phyloP scores from a whole-genome alignment of 345 rosid genomes.

The Brassica carinata region DNA sequence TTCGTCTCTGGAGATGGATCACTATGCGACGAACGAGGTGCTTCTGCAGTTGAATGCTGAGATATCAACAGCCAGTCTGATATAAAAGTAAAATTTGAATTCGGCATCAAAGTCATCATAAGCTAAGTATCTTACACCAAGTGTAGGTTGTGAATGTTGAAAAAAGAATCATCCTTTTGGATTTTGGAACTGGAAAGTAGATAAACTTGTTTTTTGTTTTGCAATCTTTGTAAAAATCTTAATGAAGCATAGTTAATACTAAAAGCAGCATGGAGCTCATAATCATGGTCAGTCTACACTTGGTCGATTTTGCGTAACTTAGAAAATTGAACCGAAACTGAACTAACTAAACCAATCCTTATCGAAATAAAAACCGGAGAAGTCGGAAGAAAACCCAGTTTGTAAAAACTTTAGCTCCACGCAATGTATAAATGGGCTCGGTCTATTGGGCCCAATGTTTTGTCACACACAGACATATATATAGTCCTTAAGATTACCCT shows the following conservation, averaged over 20 bases:
- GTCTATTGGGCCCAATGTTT: not conserved
- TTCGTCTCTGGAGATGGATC: slow-evolving; percentile 43
- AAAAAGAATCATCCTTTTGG: not conserved
- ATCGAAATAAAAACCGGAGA: not conserved
- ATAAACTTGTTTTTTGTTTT: not conserved
- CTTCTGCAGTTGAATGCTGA: slow-evolving; percentile 40
- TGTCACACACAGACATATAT: not conserved
- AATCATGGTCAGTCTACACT: not conserved
- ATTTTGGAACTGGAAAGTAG: not conserved
- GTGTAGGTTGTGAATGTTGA: not conserved
- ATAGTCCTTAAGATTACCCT: not conserved
- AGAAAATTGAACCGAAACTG: not conserved
- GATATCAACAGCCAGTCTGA: slow-evolving; percentile 38
- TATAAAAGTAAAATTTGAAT: slow-evolving; percentile 28
- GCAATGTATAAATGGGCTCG: not conserved
- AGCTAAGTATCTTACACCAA: no score
- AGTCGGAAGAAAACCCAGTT: not conserved
- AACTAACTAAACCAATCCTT: not conserved
- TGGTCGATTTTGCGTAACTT: not conserved
- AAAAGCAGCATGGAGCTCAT: not conserved
- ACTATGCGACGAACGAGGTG: slow-evolving; percentile 32
- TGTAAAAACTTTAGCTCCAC: not conserved
- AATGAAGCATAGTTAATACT: not conserved
- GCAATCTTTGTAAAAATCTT: not conserved
- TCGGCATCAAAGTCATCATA: not conserved